Percentiles rank a stretch among this genome's conserved stretches.
Evolutionary conservation across 1,284 basidiomycete genomes (phyloP).

Genomic region (Trametes polyzona): DNA sequence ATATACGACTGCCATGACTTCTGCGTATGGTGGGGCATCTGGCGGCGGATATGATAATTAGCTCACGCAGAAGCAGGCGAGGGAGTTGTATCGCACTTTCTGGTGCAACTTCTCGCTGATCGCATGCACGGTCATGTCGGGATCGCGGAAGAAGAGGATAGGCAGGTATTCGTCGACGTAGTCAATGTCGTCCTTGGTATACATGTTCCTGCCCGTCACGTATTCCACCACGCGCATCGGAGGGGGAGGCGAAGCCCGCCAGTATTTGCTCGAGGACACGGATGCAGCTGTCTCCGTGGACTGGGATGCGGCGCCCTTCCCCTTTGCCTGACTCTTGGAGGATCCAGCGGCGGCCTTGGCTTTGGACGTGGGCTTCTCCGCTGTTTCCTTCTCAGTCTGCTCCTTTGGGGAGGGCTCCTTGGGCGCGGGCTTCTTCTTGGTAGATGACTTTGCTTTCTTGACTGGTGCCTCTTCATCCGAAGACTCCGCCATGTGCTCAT

Average conservation of each 20-base stretch:
- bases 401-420: slow-evolving; percentile 8
- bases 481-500: slow-evolving; percentile 2
- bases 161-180: slow-evolving; percentile 44
- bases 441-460: background rate
- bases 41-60: background rate
- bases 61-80: background rate
- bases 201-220: slow-evolving; percentile 41
- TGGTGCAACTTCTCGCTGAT: slow-evolving; percentile 40
- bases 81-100: slow-evolving; percentile 40
- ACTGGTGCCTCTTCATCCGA: slow-evolving; percentile 4
- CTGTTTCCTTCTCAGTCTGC: background rate
- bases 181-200: slow-evolving; percentile 49
- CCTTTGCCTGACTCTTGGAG: background rate
- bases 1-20: slow-evolving; percentile 41
- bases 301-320: background rate
- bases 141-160: slow-evolving; percentile 43
- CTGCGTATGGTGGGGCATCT: slow-evolving; percentile 52
- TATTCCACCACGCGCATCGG: slow-evolving; percentile 32
- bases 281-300: background rate
- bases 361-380: slow-evolving; percentile 4
- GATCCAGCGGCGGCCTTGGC: background rate
- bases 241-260: slow-evolving; percentile 52
- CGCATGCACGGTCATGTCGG: slow-evolving; percentile 35
- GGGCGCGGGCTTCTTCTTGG: background rate
- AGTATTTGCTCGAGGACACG: slow-evolving; percentile 1